These are phyloP conservation scores for Fraxinus dipetala DNA, from an alignment of 305 asterid genomes.

Conservation along the genomic window DNA sequence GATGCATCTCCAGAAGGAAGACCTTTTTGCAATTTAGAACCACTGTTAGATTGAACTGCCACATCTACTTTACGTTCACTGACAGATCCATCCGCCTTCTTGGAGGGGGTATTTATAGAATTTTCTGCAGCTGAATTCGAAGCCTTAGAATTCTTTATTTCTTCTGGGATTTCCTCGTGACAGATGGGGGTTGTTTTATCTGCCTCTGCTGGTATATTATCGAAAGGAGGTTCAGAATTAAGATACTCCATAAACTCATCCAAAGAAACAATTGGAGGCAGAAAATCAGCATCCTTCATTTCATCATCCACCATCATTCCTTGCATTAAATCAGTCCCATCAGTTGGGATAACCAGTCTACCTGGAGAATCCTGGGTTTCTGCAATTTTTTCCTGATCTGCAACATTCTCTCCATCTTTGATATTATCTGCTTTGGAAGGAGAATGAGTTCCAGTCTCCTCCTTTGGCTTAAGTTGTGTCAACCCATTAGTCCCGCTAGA, in stretches of 20 bases:
- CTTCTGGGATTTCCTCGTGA: slow-evolving; percentile 40
- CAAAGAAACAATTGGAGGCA: slow-evolving; percentile 89
- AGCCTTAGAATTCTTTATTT: slow-evolving; percentile 25
- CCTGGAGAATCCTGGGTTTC: slow-evolving; percentile 57
- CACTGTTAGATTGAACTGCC: slow-evolving; percentile 25
- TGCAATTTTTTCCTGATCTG: slow-evolving; percentile 36
- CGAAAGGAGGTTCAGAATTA: slow-evolving; percentile 87
- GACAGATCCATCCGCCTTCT: slow-evolving; percentile 32
- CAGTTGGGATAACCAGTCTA: slow-evolving; percentile 74
- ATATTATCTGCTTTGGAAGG: slow-evolving; percentile 38
- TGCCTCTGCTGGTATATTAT: slow-evolving; percentile 51
- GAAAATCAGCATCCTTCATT: slow-evolving; percentile 73
- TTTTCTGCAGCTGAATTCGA: slow-evolving; percentile 38
- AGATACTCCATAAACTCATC: slow-evolving; percentile 98
- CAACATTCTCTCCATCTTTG: slow-evolving; percentile 37
- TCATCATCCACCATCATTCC: slow-evolving; percentile 95
- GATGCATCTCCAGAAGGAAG: slow-evolving; percentile 26
- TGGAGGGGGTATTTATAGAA: slow-evolving; percentile 37
- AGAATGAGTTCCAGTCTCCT: slow-evolving; percentile 32
- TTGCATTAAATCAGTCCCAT: slow-evolving; percentile 91
- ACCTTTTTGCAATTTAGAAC: slow-evolving; percentile 33
- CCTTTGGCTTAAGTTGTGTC: slow-evolving; percentile 37
- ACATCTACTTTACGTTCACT: slow-evolving; percentile 28
- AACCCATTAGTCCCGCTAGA: slow-evolving; percentile 58
- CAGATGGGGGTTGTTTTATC: slow-evolving; percentile 29